phyloP scores from a whole-genome alignment of 495 filamentous ascomycete genomes.

The Daldinia vernicosa region DNA sequence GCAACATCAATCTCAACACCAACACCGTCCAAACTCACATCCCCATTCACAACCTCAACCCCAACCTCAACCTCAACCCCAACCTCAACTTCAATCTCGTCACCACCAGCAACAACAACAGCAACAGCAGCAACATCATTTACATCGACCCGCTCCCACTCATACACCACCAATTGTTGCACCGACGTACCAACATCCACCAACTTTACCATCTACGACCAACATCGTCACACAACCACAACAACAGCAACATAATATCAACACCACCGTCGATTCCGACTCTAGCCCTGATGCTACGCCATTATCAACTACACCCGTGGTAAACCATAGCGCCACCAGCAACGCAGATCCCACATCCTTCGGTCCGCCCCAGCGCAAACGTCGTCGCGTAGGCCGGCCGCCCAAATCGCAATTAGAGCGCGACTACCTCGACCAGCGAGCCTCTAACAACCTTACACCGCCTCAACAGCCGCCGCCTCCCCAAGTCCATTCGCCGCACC shows the following conservation, averaged over 20 bases:
- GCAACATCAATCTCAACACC: slow-evolving; percentile 19
- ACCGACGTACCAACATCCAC: slow-evolving; percentile 7
- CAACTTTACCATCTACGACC: slow-evolving; percentile 17
- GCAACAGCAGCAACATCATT: slow-evolving; percentile 8
- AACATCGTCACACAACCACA: background rate
- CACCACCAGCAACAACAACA: slow-evolving; percentile 15
- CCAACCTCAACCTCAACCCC: background rate
- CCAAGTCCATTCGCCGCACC: slow-evolving; percentile 68
- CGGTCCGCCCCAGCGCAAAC: slow-evolving; percentile 17
- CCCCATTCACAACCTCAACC: slow-evolving; percentile 18
- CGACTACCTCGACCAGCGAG: slow-evolving; percentile 62
- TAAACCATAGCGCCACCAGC: background rate
- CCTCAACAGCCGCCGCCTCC: slow-evolving; percentile 65
- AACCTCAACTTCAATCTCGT: background rate
- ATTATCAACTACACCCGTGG: background rate
- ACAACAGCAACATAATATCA: slow-evolving; percentile 15
- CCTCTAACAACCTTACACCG: slow-evolving; percentile 52
- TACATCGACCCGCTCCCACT: slow-evolving; percentile 8
- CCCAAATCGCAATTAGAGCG: slow-evolving; percentile 33
- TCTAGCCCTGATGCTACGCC: background rate
- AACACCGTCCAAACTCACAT: slow-evolving; percentile 4
- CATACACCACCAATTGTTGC: slow-evolving; percentile 1
- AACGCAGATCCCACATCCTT: background rate
- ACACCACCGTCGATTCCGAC: background rate
- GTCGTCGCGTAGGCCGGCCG: slow-evolving; percentile 34